These are phyloP conservation scores for Phtheirospermum japonicum DNA, from an alignment of 257 asterid species.

Conservation along the genomic window DNA sequence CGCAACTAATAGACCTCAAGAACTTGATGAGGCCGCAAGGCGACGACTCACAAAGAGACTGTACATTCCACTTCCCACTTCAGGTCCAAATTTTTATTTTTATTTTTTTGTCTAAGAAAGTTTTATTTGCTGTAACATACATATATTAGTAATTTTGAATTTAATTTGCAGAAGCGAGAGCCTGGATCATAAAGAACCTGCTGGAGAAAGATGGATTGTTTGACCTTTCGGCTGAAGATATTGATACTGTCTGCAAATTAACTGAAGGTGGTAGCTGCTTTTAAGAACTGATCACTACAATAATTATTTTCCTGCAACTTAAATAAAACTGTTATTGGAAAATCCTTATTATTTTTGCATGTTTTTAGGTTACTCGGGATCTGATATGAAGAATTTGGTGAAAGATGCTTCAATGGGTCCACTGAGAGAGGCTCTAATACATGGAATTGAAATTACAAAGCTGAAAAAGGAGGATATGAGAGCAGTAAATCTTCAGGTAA, in stretches of 20 bases:
- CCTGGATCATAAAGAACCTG: slow-evolving; percentile 83
- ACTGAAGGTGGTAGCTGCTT: slow-evolving; percentile 80
- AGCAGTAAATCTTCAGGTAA: slow-evolving; percentile 78
- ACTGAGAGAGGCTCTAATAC: slow-evolving; percentile 78
- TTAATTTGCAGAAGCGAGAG: slow-evolving; percentile 75
- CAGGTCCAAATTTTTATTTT: slow-evolving; percentile 52
- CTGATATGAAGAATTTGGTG: slow-evolving; percentile 97
- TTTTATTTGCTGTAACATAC: slow-evolving; percentile 16
- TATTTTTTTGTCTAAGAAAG: background rate
- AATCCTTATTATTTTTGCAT: background rate
- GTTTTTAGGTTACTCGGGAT: slow-evolving; percentile 89
- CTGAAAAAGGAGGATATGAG: slow-evolving; percentile 92
- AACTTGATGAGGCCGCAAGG: slow-evolving; percentile 99
- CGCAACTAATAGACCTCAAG: slow-evolving; percentile 99
- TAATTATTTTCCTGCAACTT: slow-evolving; percentile 2
- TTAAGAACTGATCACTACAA: slow-evolving; percentile 21
- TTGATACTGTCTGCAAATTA: slow-evolving; percentile 61
- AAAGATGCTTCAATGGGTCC: slow-evolving; percentile 99
- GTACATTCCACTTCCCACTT: slow-evolving; percentile 91
- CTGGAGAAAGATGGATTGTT: slow-evolving; percentile 88
- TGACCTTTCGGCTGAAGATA: slow-evolving; percentile 71
- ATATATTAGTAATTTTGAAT: slow-evolving; percentile 21
- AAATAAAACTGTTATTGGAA: slow-evolving; percentile 14
- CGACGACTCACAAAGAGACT: slow-evolving; percentile 95
- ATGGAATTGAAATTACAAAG: slow-evolving; percentile 78